phyloP scores from a whole-genome alignment of 106 monocot genomes.

The Allium sativum region DNA sequence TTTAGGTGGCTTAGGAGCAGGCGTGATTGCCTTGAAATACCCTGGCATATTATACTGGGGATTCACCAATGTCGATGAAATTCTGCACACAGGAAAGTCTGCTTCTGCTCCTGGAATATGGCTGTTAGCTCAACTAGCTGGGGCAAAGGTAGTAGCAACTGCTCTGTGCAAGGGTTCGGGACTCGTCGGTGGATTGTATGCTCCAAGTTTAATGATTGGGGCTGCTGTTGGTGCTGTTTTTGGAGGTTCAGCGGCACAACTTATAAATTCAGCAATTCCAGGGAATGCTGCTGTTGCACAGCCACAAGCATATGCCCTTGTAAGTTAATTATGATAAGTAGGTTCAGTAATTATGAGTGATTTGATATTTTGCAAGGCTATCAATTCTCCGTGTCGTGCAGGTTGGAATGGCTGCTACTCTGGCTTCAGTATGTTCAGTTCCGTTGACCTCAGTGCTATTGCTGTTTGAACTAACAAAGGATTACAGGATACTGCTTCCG shows the following conservation, averaged over 20 bases:
- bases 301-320: slow-evolving; percentile 98
- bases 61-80: slow-evolving; percentile 99
- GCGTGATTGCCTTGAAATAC: slow-evolving; percentile 91
- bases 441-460: slow-evolving; percentile 95
- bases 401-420: slow-evolving; percentile 99
- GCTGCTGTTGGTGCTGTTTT: slow-evolving; percentile 99
- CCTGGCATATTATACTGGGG: slow-evolving; percentile 98
- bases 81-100: slow-evolving; percentile 97
- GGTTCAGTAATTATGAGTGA: too few species aligned
- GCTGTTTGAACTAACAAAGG: slow-evolving; percentile 97
- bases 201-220: slow-evolving; percentile 99
- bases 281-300: slow-evolving; percentile 96
- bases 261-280: slow-evolving; percentile 92
- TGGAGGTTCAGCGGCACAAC: slow-evolving; percentile 92
- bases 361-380: background rate
- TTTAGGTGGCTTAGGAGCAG: slow-evolving; percentile 95
- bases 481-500: slow-evolving; percentile 95
- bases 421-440: slow-evolving; percentile 99
- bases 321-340: slow-evolving; percentile 17
- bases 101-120: slow-evolving; percentile 99
- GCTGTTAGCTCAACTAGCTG: slow-evolving; percentile 91
- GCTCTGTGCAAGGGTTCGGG: slow-evolving; percentile 98
- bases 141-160: slow-evolving; percentile 92
- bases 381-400: slow-evolving; percentile 14
- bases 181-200: slow-evolving; percentile 98